Evolutionary conservation across 306 rosid species (phyloP).

Genomic region (Rosa rugosa): DNA sequence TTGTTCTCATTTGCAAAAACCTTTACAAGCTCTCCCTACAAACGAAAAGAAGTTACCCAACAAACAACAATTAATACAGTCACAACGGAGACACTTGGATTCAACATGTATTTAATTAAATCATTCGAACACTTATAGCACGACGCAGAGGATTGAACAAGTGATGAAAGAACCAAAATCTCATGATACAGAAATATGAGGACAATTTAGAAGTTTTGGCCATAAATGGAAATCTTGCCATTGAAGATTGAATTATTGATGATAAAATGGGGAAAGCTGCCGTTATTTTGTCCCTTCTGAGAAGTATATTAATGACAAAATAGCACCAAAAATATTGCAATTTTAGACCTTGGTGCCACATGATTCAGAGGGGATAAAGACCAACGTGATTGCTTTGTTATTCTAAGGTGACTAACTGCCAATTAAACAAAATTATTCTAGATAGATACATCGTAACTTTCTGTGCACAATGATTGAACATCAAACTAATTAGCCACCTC

Average conservation of each 20-base stretch:
- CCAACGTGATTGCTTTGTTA: background rate
- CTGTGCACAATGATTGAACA: background rate
- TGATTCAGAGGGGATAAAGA: background rate
- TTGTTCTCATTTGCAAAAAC: slow-evolving; percentile 75
- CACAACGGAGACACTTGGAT: background rate
- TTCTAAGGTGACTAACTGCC: background rate
- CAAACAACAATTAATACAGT: background rate
- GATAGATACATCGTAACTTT: background rate
- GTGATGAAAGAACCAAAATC: background rate
- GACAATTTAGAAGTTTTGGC: background rate
- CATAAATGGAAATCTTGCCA: background rate
- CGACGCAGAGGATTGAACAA: background rate
- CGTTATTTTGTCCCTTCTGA: background rate
- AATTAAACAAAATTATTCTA: background rate
- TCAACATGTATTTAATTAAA: background rate
- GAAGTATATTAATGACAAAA: background rate
- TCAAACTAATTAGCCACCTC: background rate
- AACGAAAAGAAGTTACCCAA: slow-evolving; percentile 23
- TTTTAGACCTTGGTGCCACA: background rate
- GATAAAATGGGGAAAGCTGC: background rate
- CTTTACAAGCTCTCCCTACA: slow-evolving; percentile 92
- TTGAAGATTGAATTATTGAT: background rate
- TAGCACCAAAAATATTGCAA: background rate
- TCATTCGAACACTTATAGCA: background rate
- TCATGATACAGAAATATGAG: background rate